Evolutionary conservation across 2,329 filamentous ascomycete species (phyloP).

Genomic region (Diaporthe aspalathi): DNA sequence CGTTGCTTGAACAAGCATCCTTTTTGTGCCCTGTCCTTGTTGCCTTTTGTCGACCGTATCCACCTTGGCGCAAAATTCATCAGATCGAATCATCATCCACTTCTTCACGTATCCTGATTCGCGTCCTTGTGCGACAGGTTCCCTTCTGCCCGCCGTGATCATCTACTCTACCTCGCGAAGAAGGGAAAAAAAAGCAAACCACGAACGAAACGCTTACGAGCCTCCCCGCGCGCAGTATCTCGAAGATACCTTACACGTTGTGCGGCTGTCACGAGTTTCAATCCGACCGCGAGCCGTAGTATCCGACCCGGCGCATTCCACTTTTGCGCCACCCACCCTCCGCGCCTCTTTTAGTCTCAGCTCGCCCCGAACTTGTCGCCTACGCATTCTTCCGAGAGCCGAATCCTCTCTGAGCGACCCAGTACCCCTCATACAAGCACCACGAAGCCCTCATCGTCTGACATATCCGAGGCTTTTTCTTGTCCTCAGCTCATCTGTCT

Average conservation of each 20-base stretch:
- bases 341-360: conserved; percentile 13
- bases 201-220: conserved; percentile 22
- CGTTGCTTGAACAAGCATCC: conserved; percentile 39
- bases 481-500: conserved; percentile 16
- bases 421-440: conserved; percentile 16
- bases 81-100: conserved; percentile 29
- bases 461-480: conserved; percentile 26
- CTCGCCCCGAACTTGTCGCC: conserved; percentile 16
- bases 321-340: conserved; percentile 7
- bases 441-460: conserved; percentile 9
- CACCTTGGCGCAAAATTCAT: conserved; percentile 32
- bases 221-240: conserved; percentile 18
- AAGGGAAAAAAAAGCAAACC: conserved; percentile 6
- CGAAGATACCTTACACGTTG: conserved; percentile 25
- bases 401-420: neutral
- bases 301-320: conserved; percentile 24
- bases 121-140: conserved; percentile 29
- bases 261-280: conserved; percentile 30
- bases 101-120: conserved; percentile 33
- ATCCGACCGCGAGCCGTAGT: conserved; percentile 30
- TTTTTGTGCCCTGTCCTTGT: conserved; percentile 35
- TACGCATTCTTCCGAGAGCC: conserved; percentile 4
- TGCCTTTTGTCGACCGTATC: conserved; percentile 25
- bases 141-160: conserved; percentile 13
- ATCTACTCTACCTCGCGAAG: conserved; percentile 13